phyloP scores from a whole-genome alignment of 2,329 filamentous ascomycete species.

The Aspergillus neotritici region DNA sequence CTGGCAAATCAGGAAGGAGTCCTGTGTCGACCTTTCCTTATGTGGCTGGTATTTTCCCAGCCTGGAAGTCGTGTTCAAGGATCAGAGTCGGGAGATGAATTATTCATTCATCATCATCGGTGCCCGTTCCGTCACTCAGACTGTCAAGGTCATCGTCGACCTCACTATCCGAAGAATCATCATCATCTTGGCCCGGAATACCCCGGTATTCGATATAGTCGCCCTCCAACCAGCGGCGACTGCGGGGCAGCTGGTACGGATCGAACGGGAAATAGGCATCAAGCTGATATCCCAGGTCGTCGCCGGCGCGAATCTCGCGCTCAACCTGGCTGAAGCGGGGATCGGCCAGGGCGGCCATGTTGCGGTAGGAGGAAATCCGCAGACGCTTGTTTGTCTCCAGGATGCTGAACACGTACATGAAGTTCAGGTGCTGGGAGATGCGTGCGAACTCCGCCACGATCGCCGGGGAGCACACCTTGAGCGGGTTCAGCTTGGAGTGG shows the following conservation, averaged over 20 bases:
- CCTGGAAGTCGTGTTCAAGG: neutral
- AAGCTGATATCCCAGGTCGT: constrained; percentile 75
- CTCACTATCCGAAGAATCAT: constrained; percentile 44
- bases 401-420: constrained; percentile 83
- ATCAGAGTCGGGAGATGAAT: neutral
- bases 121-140: constrained; percentile 39
- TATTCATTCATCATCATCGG: constrained; percentile 36
- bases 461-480: constrained; percentile 85
- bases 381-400: constrained; percentile 90
- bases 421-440: constrained; percentile 75
- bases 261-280: constrained; percentile 98
- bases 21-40: neutral
- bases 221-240: constrained; percentile 78
- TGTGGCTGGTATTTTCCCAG: too few species aligned
- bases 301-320: constrained; percentile 53
- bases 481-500: constrained; percentile 82
- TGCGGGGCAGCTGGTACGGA: constrained; percentile 83
- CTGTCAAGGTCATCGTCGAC: constrained; percentile 30
- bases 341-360: constrained; percentile 32
- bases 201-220: constrained; percentile 79
- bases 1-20: too few species aligned
- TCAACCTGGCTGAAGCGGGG: constrained; percentile 41
- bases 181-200: constrained; percentile 62
- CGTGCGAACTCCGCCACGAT: constrained; percentile 91
- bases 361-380: constrained; percentile 64